These are phyloP conservation scores for Litchi chinensis DNA, from an alignment of 345 rosid species.

Conservation along the genomic window DNA sequence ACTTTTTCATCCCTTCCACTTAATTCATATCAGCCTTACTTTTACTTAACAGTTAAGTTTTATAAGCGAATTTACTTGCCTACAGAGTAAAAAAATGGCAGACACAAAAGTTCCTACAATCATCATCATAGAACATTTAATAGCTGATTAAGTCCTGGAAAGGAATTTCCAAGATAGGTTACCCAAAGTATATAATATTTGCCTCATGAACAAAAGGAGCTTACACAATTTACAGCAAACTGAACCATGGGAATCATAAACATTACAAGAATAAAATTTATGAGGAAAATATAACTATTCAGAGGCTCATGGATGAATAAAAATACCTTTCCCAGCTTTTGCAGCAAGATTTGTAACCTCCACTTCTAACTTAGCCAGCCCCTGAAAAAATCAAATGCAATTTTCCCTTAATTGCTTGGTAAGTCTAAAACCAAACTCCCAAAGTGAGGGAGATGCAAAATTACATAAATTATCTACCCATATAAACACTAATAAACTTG, in stretches of 20 bases:
- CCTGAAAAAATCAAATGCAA: conserved; percentile 46
- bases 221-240: neutral
- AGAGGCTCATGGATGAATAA: conserved; percentile 13
- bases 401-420: conserved; percentile 11
- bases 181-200: neutral
- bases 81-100: neutral
- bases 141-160: neutral
- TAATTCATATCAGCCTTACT: neutral
- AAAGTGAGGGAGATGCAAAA: neutral
- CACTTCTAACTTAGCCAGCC: conserved; percentile 84
- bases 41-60: neutral
- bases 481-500: neutral
- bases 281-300: neutral
- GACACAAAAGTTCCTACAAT: neutral
- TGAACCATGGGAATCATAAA: conserved; percentile 1
- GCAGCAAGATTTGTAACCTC: conserved; percentile 99
- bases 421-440: neutral
- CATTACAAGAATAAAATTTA: neutral
- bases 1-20: neutral
- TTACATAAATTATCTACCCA: neutral
- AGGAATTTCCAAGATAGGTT: neutral
- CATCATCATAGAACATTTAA: neutral
- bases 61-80: neutral
- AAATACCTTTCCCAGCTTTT: conserved; percentile 97
- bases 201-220: neutral